Evolutionary conservation across 768 basidiomycete genomes (phyloP).

Genomic region (Brasilioporus rufonigricans): DNA sequence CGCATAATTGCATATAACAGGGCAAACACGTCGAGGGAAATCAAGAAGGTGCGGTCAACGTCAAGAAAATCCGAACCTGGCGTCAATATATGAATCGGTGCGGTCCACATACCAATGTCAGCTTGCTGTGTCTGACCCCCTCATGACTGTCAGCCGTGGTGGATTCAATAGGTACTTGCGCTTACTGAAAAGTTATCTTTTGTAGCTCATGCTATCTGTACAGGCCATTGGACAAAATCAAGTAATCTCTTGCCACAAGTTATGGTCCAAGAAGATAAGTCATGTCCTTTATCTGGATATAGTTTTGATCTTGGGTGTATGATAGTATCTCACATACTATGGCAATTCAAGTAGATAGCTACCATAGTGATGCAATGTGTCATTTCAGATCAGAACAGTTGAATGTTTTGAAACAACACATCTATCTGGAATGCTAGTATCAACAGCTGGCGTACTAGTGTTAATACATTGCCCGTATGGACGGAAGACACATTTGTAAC

Average conservation of each 20-base stretch:
- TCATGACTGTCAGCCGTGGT: conserved; percentile 61
- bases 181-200: background rate
- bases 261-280: conserved; percentile 15
- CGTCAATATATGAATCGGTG: conserved; percentile 98
- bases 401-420: conserved; percentile 8
- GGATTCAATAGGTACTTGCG: conserved; percentile 73
- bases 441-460: conserved; percentile 20
- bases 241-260: conserved; percentile 40
- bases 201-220: conserved; percentile 18
- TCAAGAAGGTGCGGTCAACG: conserved; percentile 62
- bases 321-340: background rate
- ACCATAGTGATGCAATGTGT: background rate
- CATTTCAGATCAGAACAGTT: conserved; percentile 1
- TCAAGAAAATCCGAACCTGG: conserved; percentile 90
- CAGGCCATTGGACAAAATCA: conserved; percentile 95
- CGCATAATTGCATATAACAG: conserved; percentile 36
- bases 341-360: background rate
- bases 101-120: conserved; percentile 14
- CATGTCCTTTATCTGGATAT: conserved; percentile 3
- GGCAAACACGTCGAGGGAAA: conserved; percentile 81
- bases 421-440: conserved; percentile 27
- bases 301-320: conserved; percentile 12
- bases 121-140: conserved; percentile 10
- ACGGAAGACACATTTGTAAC: conserved; percentile 14
- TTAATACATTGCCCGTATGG: conserved; percentile 28